Conservation (phyloP, 2,329 filamentous ascomycete genomes). For the Triangularia verruculosa region DNA sequence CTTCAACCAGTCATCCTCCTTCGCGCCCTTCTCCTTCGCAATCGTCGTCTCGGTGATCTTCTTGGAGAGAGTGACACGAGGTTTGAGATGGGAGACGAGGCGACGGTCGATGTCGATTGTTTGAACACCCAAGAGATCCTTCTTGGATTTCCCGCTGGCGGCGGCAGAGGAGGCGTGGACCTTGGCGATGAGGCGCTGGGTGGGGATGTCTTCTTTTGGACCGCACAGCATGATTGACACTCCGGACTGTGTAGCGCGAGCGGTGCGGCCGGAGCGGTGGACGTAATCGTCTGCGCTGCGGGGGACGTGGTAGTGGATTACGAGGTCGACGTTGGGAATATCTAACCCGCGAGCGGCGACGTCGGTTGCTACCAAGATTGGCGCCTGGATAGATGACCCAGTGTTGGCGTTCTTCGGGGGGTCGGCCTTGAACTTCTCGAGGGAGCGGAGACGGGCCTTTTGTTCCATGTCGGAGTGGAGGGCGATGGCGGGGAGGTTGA, state of each 20-base stretch:
- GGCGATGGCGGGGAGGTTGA: slow-evolving; percentile 71
- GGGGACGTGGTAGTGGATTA: slow-evolving; percentile 94
- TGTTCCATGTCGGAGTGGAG: slow-evolving; percentile 95
- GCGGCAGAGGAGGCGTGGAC: slow-evolving; percentile 66
- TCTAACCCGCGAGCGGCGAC: slow-evolving; percentile 92
- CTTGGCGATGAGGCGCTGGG: slow-evolving; percentile 79
- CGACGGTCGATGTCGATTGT: slow-evolving; percentile 81
- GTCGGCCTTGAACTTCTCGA: slow-evolving; percentile 79
- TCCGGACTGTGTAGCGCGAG: slow-evolving; percentile 73
- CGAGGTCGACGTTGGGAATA: slow-evolving; percentile 82
- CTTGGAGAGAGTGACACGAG: slow-evolving; percentile 78
- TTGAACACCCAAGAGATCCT: slow-evolving; percentile 60
- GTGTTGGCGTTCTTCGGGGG: slow-evolving; percentile 40
- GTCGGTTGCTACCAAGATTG: slow-evolving; percentile 84
- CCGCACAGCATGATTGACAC: slow-evolving; percentile 85
- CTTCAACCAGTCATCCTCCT: slow-evolving; percentile 80
- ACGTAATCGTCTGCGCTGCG: slow-evolving; percentile 91
- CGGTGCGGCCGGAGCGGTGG: slow-evolving; percentile 90
- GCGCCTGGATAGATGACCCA: slow-evolving; percentile 38
- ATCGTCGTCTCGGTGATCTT: slow-evolving; percentile 77
- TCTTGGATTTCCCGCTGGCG: slow-evolving; percentile 37
- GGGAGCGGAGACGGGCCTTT: slow-evolving; percentile 87
- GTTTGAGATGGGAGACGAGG: slow-evolving; percentile 71
- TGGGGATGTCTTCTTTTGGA: slow-evolving; percentile 85
- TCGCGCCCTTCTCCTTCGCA: slow-evolving; percentile 82